These are phyloP conservation scores for Dendrobium nobile DNA, from an alignment of 106 monocot species.

Conservation along the genomic window DNA sequence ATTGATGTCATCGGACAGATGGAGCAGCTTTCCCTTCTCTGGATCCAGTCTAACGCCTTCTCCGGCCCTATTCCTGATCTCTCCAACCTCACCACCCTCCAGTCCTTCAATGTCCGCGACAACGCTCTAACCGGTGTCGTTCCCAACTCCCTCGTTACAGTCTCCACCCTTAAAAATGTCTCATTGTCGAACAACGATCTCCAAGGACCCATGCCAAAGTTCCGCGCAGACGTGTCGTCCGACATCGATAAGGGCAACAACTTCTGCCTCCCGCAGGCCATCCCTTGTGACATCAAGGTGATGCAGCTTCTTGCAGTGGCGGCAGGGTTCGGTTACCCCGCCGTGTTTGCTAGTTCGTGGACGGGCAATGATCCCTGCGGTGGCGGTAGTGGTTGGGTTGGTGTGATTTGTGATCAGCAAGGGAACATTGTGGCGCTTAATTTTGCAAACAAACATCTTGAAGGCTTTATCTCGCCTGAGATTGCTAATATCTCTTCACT, in stretches of 20 bases:
- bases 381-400: neutral
- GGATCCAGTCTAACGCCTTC: constrained; percentile 77
- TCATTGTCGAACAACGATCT: constrained; percentile 68
- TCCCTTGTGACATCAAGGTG: constrained; percentile 54
- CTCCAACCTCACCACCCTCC: constrained; percentile 45
- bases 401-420: constrained; percentile 8
- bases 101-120: constrained; percentile 52
- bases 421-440: constrained; percentile 1
- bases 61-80: constrained; percentile 84
- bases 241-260: constrained; percentile 58
- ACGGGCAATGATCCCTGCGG: constrained; percentile 12
- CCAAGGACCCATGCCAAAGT: constrained; percentile 65
- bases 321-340: constrained; percentile 62
- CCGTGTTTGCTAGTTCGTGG: constrained; percentile 42
- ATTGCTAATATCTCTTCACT: constrained; percentile 8
- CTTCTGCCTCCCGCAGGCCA: constrained; percentile 40
- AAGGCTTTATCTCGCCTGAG: constrained; percentile 5
- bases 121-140: constrained; percentile 70
- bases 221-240: constrained; percentile 11
- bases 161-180: constrained; percentile 28
- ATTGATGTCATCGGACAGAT: constrained; percentile 54
- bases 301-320: constrained; percentile 51
- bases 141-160: constrained; percentile 31
- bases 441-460: constrained; percentile 10
- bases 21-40: constrained; percentile 37